Evolutionary conservation across 345 rosid species (phyloP).

Genomic region (Eucalyptus melliodora): DNA sequence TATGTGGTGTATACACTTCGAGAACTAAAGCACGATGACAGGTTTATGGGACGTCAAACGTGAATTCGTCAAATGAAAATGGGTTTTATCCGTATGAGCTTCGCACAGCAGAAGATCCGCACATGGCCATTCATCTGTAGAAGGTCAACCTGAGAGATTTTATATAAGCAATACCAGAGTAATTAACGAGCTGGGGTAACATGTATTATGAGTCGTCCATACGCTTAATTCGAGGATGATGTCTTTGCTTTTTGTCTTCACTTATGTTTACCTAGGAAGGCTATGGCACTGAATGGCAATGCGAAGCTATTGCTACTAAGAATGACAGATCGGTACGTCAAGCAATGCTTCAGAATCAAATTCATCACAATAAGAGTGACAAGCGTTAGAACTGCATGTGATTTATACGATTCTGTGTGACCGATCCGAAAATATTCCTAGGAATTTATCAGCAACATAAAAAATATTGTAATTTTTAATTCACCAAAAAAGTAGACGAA

Average conservation of each 20-base stretch:
- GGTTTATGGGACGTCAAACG: constrained; percentile 26
- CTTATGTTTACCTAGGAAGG: not conserved
- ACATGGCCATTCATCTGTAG: constrained; percentile 29
- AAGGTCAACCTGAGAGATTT: not conserved
- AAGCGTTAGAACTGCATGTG: not conserved
- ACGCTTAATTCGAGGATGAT: not conserved
- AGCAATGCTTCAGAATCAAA: not conserved
- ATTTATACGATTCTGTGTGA: not conserved
- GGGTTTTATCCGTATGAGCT: not conserved
- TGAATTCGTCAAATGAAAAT: constrained; percentile 10
- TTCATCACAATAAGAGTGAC: not conserved
- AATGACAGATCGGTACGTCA: not conserved
- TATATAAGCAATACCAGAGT: not conserved
- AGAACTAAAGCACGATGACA: not conserved
- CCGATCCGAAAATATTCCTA: not conserved
- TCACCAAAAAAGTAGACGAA: not conserved
- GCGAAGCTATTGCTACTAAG: not conserved
- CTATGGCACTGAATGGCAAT: not conserved
- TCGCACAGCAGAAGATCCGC: constrained; percentile 5
- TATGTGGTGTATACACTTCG: not conserved
- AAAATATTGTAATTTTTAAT: not conserved
- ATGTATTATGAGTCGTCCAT: not conserved
- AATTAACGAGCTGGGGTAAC: not conserved
- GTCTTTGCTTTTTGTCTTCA: not conserved
- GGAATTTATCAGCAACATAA: not conserved